Conservation (phyloP, 2,329 filamentous ascomycete species). For the Fusarium guadeloupense region DNA sequence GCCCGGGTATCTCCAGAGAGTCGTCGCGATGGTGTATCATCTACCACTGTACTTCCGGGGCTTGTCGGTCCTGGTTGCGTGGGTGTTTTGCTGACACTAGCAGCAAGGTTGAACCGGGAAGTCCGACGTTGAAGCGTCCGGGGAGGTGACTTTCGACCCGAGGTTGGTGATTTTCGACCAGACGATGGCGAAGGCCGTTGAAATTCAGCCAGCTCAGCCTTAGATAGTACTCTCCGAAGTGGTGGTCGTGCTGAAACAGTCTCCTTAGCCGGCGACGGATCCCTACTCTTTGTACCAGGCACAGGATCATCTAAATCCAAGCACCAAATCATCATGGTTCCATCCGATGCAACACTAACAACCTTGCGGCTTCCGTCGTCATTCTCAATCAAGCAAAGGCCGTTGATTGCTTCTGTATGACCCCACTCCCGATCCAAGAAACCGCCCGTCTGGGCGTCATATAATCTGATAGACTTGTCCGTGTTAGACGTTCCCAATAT, state of each 20-base stretch:
- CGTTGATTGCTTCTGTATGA: conserved; percentile 92
- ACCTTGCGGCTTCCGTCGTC: conserved; percentile 65
- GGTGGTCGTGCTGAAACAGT: conserved; percentile 71
- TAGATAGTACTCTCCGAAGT: conserved; percentile 85
- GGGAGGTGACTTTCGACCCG: conserved; percentile 64
- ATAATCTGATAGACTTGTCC: conserved; percentile 93
- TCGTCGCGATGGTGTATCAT: conserved; percentile 59
- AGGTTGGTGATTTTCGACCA: conserved; percentile 63
- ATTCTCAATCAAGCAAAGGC: conserved; percentile 75
- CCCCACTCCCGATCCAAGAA: conserved; percentile 93
- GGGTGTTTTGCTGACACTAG: conserved; percentile 51
- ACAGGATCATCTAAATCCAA: conserved; percentile 60
- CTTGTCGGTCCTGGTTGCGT: conserved; percentile 52
- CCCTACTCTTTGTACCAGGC: conserved; percentile 55
- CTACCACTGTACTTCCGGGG: conserved; percentile 52
- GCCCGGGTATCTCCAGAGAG: conserved; percentile 56
- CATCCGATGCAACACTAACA: conserved; percentile 80
- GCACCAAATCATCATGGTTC: conserved; percentile 84
- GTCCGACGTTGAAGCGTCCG: conserved; percentile 63
- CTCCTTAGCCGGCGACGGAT: conserved; percentile 65
- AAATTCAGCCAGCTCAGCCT: conserved; percentile 86
- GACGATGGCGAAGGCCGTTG: conserved; percentile 60
- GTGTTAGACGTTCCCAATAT: conserved; percentile 91
- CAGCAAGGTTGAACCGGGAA: conserved; percentile 60
- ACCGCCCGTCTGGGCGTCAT: conserved; percentile 78